Base-by-base conservation (phyloP, 331 rosid species). In the Rhamnella rubrinervis region DNA sequence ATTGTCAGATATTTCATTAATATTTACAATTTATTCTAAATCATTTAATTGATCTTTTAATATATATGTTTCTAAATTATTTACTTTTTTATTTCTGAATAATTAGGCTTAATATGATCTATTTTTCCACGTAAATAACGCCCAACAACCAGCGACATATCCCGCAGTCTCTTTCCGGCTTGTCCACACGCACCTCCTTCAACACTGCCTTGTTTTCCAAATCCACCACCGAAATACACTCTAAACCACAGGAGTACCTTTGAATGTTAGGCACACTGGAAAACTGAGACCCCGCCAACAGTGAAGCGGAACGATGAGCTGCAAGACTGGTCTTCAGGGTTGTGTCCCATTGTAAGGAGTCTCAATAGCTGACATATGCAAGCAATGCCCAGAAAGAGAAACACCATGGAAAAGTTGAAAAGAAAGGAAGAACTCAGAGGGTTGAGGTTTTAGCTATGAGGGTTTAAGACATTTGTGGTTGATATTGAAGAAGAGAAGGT, bases 171-270 rank as follows among this genome's bases (percentile, higher is more conserved):
- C 82, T 79, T 28, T 64, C 72, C 28, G 1, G 18, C 18, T 18
- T 51, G 6, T n/a, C 20, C 41, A 58, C 59, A 40, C 74, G 71
- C 7, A 67, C 70, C 55, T 58, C 66, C 71, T 82, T 79, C 80
- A 65, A 14, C 68, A 69, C 80, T 78, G 68, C 67, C 62, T 82
- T 82, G 9, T 75, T 68, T 64, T 79, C 87, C 80, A 83, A 83
- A 83, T 83, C 84, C 74, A 75, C 53, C 47, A 64, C 78, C 58
- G 79, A 66, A 18, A 47, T 8, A 31, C 35, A 31, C 35, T 31
- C 35, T 31, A 70, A 81, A 37, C 37, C 73, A 55, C 63, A 71
- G 2, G 65, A 68, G 28, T 49, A 60, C 74, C 63, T 65, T 19
- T 20, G 76, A 7, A 51, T 38, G 8, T 67, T 59, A 23, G 31